Percentiles rank a stretch among this genome's conserved stretches.
Conservation (phyloP, 2,329 filamentous ascomycete genomes). For the Torrubiellomyces zombiae region DNA sequence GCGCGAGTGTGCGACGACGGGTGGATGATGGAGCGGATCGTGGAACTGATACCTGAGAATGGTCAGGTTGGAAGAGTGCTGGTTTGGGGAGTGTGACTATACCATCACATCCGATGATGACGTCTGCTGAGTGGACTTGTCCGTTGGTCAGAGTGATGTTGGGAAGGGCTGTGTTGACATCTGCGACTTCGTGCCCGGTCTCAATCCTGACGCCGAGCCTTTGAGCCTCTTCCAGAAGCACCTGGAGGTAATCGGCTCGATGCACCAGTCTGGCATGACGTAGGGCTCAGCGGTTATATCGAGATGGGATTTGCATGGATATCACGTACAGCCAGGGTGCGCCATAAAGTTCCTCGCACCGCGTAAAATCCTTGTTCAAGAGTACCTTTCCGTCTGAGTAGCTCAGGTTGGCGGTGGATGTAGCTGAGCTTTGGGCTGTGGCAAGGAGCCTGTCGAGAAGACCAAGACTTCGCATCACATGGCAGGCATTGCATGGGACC, state of each 20-base stretch:
- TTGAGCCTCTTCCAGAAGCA: constrained; percentile 5
- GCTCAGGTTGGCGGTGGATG: constrained; percentile 1
- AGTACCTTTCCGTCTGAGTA: constrained; percentile 2
- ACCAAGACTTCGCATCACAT: constrained; percentile 6
- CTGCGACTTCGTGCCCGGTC: constrained; percentile 3
- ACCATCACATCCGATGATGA: constrained; percentile 7
- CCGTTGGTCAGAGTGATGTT: constrained; percentile 3
- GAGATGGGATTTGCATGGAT: not conserved
- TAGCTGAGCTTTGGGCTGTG: not conserved
- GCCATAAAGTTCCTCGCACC: constrained; percentile 5
- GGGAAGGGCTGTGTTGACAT: constrained; percentile 4
- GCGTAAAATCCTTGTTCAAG: constrained; percentile 3
- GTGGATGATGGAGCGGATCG: constrained; percentile 4
- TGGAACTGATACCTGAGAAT: constrained; percentile 4
- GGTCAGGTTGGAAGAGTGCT: not conserved
- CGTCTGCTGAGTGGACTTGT: constrained; percentile 3
- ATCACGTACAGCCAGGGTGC: constrained; percentile 7
- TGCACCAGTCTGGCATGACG: constrained; percentile 4
- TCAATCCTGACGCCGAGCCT: constrained; percentile 3
- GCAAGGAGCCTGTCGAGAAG: constrained; percentile 5
- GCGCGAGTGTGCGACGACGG: constrained; percentile 1
- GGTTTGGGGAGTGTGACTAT: not conserved
- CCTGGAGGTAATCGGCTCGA: constrained; percentile 5
- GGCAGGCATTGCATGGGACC: constrained; percentile 6
- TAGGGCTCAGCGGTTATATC: not conserved